Conservation (phyloP, 2,329 filamentous ascomycete genomes). For the Talaromyces sp. region DNA sequence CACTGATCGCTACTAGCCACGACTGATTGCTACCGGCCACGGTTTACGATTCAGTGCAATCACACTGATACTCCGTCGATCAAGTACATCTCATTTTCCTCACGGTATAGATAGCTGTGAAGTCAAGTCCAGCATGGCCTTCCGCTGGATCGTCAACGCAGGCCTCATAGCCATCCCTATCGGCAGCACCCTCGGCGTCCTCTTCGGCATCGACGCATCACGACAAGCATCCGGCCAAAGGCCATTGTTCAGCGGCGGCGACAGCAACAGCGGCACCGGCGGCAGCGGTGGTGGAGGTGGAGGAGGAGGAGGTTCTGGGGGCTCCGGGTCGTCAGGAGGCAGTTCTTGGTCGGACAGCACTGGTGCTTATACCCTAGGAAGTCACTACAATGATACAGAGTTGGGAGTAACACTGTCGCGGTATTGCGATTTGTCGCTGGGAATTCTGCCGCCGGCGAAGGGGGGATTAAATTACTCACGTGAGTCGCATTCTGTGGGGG, state of each 20-base stretch:
- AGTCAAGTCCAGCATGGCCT: slow-evolving; percentile 23
- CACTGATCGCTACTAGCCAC: neutral
- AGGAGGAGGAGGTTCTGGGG: neutral
- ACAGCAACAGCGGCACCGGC: slow-evolving; percentile 21
- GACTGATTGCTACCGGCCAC: neutral
- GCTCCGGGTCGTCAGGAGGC: neutral
- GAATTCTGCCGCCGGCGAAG: slow-evolving; percentile 45
- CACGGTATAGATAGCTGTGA: no score
- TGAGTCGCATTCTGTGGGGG: slow-evolving; percentile 31
- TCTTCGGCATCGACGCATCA: slow-evolving; percentile 50
- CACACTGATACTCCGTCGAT: no score
- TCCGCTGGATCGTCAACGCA: slow-evolving; percentile 50
- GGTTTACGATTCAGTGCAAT: no score
- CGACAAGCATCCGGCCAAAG: slow-evolving; percentile 43
- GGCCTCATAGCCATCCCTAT: slow-evolving; percentile 51
- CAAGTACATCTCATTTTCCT: no score
- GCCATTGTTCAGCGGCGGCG: slow-evolving; percentile 42
- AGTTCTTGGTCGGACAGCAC: slow-evolving; percentile 13
- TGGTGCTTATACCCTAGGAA: slow-evolving; percentile 7
- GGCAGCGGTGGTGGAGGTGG: neutral
- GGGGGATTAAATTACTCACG: slow-evolving; percentile 47
- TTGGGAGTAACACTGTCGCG: slow-evolving; percentile 23
- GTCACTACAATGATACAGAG: slow-evolving; percentile 33
- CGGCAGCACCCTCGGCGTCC: slow-evolving; percentile 49
- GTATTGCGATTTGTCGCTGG: slow-evolving; percentile 47